phyloP scores from a whole-genome alignment of 1,139 yeast genomes.

The Pichiaceae sp. region DNA sequence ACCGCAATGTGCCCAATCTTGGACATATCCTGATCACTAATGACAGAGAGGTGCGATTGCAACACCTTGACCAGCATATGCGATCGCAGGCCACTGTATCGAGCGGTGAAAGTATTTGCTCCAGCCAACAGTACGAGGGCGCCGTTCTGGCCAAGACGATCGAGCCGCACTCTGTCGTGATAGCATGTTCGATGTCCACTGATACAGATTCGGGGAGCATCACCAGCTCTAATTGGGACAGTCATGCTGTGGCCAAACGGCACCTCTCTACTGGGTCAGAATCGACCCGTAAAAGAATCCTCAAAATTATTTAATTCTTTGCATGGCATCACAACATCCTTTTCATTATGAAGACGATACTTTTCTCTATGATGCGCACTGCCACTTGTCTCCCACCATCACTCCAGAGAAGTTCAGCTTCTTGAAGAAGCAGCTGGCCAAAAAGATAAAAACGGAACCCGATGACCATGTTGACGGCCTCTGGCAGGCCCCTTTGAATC shows the following conservation, averaged over 20 bases:
- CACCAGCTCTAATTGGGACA: too few relatives aligned
- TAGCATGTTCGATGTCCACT: too few relatives aligned
- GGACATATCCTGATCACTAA: background rate
- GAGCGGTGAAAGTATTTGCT: too few relatives aligned
- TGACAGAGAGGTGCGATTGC: background rate
- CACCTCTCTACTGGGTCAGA: too few relatives aligned
- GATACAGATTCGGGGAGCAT: too few relatives aligned
- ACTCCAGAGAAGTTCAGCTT: constrained; percentile 3
- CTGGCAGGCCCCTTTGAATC: constrained; percentile 11
- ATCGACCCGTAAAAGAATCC: too few relatives aligned
- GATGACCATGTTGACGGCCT: too few relatives aligned
- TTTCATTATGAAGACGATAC: background rate
- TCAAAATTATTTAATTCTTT: too few relatives aligned
- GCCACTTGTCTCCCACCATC: constrained; percentile 39
- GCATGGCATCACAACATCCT: too few relatives aligned
- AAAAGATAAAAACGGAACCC: constrained; percentile 1
- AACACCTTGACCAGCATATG: background rate
- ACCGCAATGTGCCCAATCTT: background rate
- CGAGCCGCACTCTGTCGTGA: too few relatives aligned
- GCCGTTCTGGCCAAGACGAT: background rate
- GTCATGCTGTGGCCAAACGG: too few relatives aligned
- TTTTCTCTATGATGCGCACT: constrained; percentile 48
- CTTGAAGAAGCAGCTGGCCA: constrained; percentile 2
- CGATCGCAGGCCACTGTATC: too few relatives aligned
- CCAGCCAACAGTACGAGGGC: constrained; percentile 4